Percentiles rank a stretch among this genome's conserved stretches.
Conservation (phyloP, 163 green algal genomes). For the Scenedesmus sp. region DNA sequence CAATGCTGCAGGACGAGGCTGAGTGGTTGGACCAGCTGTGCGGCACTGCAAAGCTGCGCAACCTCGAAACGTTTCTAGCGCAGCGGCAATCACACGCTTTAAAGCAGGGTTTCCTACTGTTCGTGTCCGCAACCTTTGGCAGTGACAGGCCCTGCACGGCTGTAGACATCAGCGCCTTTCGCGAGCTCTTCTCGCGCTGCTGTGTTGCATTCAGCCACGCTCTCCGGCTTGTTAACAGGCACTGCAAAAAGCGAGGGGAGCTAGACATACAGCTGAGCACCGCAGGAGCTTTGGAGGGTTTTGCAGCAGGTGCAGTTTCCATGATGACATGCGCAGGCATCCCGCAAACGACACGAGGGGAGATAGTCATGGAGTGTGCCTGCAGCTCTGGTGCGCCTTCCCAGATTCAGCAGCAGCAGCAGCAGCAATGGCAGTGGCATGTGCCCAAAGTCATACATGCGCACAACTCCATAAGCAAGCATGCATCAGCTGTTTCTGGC, state of each 20-base stretch:
- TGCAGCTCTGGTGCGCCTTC: too few relatives aligned
- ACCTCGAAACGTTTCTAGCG: not conserved
- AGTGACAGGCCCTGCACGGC: not conserved
- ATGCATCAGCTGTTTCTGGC: too few relatives aligned
- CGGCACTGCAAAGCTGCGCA: not conserved
- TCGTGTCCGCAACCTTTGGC: too few relatives aligned
- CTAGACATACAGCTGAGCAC: not conserved
- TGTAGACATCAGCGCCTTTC: not conserved
- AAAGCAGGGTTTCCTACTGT: not conserved
- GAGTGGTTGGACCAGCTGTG: not conserved
- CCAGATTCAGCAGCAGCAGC: too few relatives aligned
- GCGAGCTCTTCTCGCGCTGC: not conserved
- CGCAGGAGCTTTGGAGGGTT: not conserved
- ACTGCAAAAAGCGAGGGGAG: not conserved
- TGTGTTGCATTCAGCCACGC: not conserved
- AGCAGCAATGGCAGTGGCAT: too few relatives aligned
- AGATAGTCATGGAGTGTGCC: too few relatives aligned
- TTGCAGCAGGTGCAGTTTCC: not conserved
- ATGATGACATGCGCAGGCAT: not conserved
- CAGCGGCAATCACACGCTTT: not conserved
- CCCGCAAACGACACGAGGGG: too few relatives aligned
- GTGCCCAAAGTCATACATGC: too few relatives aligned
- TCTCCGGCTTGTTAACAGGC: not conserved
- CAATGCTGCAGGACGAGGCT: not conserved
- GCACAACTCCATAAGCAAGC: too few relatives aligned